These are phyloP conservation scores for Termitomyces sp. DNA, from an alignment of 768 basidiomycete genomes.

Conservation along the genomic window DNA sequence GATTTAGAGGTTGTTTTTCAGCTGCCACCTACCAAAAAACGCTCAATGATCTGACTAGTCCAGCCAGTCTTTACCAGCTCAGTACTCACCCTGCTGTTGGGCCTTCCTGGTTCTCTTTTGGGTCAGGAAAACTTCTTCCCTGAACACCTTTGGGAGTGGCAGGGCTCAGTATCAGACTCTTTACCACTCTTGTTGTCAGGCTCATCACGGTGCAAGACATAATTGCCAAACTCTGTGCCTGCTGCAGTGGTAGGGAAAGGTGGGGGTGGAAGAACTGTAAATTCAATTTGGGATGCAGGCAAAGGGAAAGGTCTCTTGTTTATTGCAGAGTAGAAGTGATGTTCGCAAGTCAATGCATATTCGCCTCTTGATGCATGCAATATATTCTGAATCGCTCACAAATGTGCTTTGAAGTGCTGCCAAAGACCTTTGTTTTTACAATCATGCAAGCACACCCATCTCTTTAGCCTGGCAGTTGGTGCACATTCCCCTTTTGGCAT, in stretches of 20 bases:
- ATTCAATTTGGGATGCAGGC: not conserved
- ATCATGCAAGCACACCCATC: no score
- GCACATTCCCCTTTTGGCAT: no score
- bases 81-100: conserved; percentile 2
- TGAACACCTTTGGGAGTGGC: not conserved
- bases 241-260: not conserved
- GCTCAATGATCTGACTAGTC: not conserved
- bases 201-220: not conserved
- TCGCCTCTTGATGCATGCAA: no score
- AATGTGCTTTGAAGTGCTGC: not conserved
- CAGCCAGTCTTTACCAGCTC: not conserved
- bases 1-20: not conserved
- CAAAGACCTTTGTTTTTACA: no score
- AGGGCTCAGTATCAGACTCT: not conserved
- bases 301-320: not conserved
- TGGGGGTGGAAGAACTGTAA: not conserved
- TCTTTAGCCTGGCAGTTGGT: no score
- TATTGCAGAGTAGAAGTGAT: not conserved
- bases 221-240: not conserved
- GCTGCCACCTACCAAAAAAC: not conserved
- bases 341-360: no score
- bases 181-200: not conserved
- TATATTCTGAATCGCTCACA: not conserved
- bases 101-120: conserved; percentile 13
- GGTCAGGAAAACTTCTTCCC: conserved; percentile 8